Evolutionary conservation across 2,329 filamentous ascomycete species (phyloP).

Genomic region (Ascochyta koolunga): DNA sequence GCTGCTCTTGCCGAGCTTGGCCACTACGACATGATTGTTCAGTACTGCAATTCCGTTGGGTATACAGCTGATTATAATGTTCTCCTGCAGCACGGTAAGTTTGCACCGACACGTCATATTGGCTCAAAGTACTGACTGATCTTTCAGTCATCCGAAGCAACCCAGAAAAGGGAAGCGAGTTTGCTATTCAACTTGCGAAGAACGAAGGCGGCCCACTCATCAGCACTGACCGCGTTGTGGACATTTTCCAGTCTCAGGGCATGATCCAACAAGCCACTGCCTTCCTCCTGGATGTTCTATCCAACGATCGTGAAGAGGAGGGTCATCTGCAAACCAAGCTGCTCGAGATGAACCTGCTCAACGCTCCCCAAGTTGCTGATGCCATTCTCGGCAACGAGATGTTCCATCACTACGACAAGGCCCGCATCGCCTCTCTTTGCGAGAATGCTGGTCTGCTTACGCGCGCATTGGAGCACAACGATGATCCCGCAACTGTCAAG

Average conservation of each 20-base stretch:
- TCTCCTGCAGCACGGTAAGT: constrained; percentile 74
- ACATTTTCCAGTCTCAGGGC: constrained; percentile 97
- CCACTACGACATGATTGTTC: constrained; percentile 95
- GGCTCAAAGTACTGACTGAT: not conserved
- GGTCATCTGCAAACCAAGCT: constrained; percentile 91
- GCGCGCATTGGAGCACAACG: constrained; percentile 86
- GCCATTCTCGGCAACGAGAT: constrained; percentile 98
- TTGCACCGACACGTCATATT: not conserved
- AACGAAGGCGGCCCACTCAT: constrained; percentile 85
- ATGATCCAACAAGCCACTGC: constrained; percentile 98
- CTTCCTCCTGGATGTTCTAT: constrained; percentile 94
- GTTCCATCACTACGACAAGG: constrained; percentile 96
- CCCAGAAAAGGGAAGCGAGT: constrained; percentile 92
- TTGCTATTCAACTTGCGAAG: constrained; percentile 89
- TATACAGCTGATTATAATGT: constrained; percentile 97
- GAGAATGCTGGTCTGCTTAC: constrained; percentile 82
- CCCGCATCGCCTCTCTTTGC: constrained; percentile 85
- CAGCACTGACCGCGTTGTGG: constrained; percentile 91
- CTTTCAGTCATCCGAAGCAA: constrained; percentile 70
- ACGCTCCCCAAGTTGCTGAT: constrained; percentile 96
- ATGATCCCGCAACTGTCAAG: constrained; percentile 89
- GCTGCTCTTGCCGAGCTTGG: constrained; percentile 94
- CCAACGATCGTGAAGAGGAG: constrained; percentile 93
- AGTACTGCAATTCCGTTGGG: constrained; percentile 81
- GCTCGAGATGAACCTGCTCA: constrained; percentile 96